Base-by-base conservation (phyloP, 805 yeast species). In the Nakazawaea molendinolei region DNA sequence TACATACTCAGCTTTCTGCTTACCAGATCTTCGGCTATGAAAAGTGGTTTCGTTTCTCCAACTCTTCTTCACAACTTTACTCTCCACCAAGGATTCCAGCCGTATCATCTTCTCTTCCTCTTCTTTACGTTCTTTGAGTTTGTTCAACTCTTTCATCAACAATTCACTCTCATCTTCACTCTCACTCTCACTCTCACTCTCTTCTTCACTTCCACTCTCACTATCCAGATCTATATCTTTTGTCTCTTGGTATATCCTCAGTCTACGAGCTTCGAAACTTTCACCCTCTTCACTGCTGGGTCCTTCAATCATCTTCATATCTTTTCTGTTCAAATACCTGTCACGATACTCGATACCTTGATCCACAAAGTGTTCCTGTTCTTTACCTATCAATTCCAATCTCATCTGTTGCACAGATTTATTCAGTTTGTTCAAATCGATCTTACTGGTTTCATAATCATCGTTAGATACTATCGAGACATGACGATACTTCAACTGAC, bases 401-500 rank as follows among this genome's bases (percentile, higher is more conserved):
- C 44, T 42, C 28, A 51, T 38, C 22, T 46, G 47, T 15, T 34
- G 33, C 2, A 48, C 53, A 19, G 42, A 33, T 23, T 34, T 33
- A 40, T 37, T 42, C 35, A 28, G 33, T 22, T 44, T 38, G 13
- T 44, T 41, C 23, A 34, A 39, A 23, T 39, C 38, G 17, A 39
- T 30, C 10, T 31, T 33, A 13, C 6, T 12, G 10, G 23, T 31
- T 19, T 24, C 31, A 14, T 28, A 33, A 9, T 37, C 45, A 27
- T 63, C 59, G 42, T 75, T 81, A 8, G 74, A 64, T 29, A 71
- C 74, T 34, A 63, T 68, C 12, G 63, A 8, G 10, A 38, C 31
- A 8, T 50, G 55, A 31, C 81, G 52, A 38, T 50, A 67, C 46
- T 79, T 78, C 36, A 79, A 49, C 52, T 63, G 63, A 23, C 61